Evolutionary conservation across 306 rosid genomes (phyloP), one percentile per base, ranked within the genome.

Genomic region (Vigna mungo): DNA sequence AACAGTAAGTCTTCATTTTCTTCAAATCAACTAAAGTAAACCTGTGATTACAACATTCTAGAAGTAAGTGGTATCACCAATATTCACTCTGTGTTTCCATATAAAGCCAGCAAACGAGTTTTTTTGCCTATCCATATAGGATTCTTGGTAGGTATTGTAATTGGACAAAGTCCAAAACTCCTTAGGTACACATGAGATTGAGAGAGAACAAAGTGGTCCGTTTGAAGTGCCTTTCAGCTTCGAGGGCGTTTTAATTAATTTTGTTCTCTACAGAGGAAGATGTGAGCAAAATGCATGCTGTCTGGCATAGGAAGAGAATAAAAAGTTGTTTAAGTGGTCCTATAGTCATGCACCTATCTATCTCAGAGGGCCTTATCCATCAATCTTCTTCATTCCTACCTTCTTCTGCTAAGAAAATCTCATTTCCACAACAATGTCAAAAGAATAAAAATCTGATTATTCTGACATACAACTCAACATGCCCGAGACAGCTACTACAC

Each of bases 311-410:
- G 13, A 72, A 80, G 55, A 79, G 88, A 83, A 86, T 86, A 84
- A 60, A 83, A 86, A 62, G 67, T 87, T 73, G 60, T 67, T 55
- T 70, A 10, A 44, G 72, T 83, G 91, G 96, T 86, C 92, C 74
- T 80, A 43, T 47, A 44, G 15, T 12, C 49, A 14, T 44, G 4
- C 9, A 44, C 49, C 49, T 44, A 44, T 44, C 49, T 44, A 44
- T 66, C 68, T 58, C 72, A 65, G 41, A 30, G 66, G n/a, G 9
- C 80, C 83, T 78, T 83, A 83, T 83, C 82, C 49, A 77, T 27
- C 49, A 44, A 44, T 44, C 72, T 65, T 46, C 76, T 65, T 78
- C 72, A 56, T 78, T 82, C 76, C 68, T 67, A 78, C 25, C 83
- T 43, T 63, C 74, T 39, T 4, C 18, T 64, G n/a, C 9, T 76